Evolutionary conservation across 257 asterid species (phyloP).

Genomic region (Anisodus acutangulus): DNA sequence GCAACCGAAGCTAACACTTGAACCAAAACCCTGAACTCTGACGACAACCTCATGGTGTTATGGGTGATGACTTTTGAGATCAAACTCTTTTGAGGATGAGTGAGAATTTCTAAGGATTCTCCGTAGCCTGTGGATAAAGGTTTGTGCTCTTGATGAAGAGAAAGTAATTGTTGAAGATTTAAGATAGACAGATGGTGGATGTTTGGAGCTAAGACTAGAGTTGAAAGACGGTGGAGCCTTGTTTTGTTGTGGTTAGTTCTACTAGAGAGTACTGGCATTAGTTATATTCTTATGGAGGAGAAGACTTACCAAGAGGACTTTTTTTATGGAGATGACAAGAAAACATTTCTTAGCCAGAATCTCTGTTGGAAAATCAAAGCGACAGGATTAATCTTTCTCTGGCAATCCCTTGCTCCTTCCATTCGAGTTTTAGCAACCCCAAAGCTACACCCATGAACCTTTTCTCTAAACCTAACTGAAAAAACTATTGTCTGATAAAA

Average conservation of each 20-base stretch:
- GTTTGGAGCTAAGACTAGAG: neutral
- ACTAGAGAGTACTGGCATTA: neutral
- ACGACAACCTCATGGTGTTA: neutral
- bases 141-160: neutral
- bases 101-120: neutral
- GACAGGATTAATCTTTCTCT: neutral
- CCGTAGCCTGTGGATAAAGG: neutral
- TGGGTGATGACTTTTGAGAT: neutral
- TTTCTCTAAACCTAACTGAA: neutral
- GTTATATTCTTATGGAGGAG: neutral
- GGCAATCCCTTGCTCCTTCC: neutral
- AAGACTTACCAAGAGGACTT: neutral
- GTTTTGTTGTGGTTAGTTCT: neutral
- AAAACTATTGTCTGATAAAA: neutral
- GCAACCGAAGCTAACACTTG: too few species aligned
- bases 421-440: neutral
- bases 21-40: too few species aligned
- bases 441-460: neutral
- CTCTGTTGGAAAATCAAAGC: neutral
- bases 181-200: neutral
- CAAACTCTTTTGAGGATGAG: neutral
- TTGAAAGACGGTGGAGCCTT: neutral
- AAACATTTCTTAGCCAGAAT: too few species aligned
- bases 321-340: neutral
- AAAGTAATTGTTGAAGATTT: neutral